A percentile compares a stretch with the other conserved stretches of the same genome.
phyloP scores from a whole-genome alignment of 768 basidiomycete genomes.

The Amanita rubescens region DNA sequence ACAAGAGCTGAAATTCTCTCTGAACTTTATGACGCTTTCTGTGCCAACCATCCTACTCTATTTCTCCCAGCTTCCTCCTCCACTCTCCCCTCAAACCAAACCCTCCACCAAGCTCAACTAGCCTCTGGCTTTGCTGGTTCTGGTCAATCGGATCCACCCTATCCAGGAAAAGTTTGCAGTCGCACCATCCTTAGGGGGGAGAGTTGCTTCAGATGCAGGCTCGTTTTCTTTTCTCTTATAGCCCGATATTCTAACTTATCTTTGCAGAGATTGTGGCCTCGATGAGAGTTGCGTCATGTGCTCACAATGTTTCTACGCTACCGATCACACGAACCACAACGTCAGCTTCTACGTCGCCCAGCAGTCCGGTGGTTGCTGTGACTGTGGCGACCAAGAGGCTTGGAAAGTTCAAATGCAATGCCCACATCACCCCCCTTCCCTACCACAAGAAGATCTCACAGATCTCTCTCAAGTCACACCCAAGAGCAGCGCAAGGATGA shows the following conservation, averaged over 20 bases:
- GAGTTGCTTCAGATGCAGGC: conserved; percentile 93
- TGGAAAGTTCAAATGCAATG: conserved; percentile 69
- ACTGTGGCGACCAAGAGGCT: conserved; percentile 88
- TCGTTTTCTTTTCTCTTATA: conserved; percentile 9
- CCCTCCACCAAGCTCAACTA: conserved; percentile 66
- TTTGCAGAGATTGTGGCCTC: conserved; percentile 75
- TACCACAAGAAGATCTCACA: conserved; percentile 20
- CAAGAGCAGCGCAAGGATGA: conserved; percentile 31
- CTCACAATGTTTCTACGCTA: conserved; percentile 80
- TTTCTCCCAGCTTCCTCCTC: conserved; percentile 64
- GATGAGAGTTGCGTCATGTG: conserved; percentile 91
- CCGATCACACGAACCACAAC: conserved; percentile 83
- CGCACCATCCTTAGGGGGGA: conserved; percentile 89
- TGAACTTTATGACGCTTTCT: conserved; percentile 76
- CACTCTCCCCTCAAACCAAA: conserved; percentile 52
- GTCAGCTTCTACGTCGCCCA: conserved; percentile 91
- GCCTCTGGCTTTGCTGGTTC: conserved; percentile 48
- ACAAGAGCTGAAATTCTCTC: conserved; percentile 77
- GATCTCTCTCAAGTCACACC: conserved; percentile 28
- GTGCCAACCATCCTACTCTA: conserved; percentile 65
- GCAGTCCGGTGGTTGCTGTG: conserved; percentile 90
- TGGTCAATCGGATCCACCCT: conserved; percentile 48
- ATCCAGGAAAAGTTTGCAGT: conserved; percentile 73
- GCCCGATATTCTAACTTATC: conserved; percentile 1
- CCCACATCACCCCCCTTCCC: conserved; percentile 64